phyloP scores from a whole-genome alignment of 331 rosid genomes.

The Quercus lobata region DNA sequence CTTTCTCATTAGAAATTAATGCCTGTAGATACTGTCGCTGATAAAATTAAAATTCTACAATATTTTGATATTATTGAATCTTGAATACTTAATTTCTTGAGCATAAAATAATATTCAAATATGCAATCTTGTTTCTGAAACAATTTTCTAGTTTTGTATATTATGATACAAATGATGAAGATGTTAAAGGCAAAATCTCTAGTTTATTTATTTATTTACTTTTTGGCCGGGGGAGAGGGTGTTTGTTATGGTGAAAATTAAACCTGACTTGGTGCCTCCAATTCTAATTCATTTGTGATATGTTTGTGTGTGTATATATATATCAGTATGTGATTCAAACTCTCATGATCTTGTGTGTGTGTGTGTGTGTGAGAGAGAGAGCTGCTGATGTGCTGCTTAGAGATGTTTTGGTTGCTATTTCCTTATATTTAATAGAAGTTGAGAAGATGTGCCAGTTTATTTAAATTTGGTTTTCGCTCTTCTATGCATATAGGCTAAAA shows the following conservation, averaged over 20 bases:
- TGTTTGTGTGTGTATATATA: too few relatives aligned
- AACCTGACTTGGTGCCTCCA: too few relatives aligned
- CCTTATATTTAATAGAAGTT: not conserved
- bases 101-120: not conserved
- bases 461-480: conserved; percentile 21
- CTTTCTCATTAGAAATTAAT: not conserved
- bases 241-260: too few relatives aligned
- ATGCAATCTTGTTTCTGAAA: not conserved
- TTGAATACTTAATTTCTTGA: not conserved
- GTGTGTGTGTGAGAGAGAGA: not conserved
- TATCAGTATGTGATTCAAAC: not conserved
- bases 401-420: not conserved
- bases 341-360: not conserved
- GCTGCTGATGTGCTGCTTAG: not conserved
- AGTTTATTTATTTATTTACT: too few relatives aligned
- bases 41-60: not conserved
- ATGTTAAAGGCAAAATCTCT: too few relatives aligned
- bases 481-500: conserved; percentile 28
- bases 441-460: conserved; percentile 8
- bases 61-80: not conserved
- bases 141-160: too few relatives aligned
- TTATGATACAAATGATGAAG: too few relatives aligned
- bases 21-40: not conserved
- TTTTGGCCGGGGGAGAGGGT: too few relatives aligned
- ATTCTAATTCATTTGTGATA: too few relatives aligned